phyloP scores from a whole-genome alignment of 768 basidiomycete genomes.

The Hemileccinum rubropunctum region DNA sequence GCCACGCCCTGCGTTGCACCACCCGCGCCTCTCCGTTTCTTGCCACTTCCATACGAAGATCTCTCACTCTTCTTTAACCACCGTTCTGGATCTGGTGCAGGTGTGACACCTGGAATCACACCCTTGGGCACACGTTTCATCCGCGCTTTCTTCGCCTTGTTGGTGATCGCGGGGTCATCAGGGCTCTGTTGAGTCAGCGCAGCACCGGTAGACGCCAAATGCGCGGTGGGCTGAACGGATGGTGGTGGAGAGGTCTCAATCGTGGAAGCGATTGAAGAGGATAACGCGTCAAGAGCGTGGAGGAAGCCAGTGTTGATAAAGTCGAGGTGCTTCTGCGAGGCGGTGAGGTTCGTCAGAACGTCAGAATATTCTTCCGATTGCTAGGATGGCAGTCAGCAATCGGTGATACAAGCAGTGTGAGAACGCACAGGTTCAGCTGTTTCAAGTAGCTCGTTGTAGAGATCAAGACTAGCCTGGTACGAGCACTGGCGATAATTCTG shows the following conservation, averaged over 20 bases:
- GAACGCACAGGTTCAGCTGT: constrained; percentile 69
- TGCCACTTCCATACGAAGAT: constrained; percentile 51
- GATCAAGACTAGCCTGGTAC: constrained; percentile 68
- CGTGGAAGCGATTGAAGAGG: constrained; percentile 45
- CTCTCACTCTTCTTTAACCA: constrained; percentile 89
- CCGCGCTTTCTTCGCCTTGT: constrained; percentile 51
- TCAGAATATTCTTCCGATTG: constrained; percentile 86
- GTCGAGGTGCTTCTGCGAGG: constrained; percentile 78
- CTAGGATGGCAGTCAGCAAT: constrained; percentile 37
- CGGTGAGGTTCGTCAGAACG: constrained; percentile 80
- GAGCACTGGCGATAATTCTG: constrained; percentile 78
- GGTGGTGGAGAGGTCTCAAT: constrained; percentile 68
- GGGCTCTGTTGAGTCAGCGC: constrained; percentile 24
- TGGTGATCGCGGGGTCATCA: constrained; percentile 35
- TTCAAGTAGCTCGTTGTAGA: constrained; percentile 81
- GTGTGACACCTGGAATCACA: constrained; percentile 76
- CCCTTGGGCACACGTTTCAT: constrained; percentile 69
- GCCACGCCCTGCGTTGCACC: constrained; percentile 69
- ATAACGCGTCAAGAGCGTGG: constrained; percentile 59
- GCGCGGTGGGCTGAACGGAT: constrained; percentile 33
- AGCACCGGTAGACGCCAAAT: constrained; percentile 26
- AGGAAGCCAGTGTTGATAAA: constrained; percentile 75
- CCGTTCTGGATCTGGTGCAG: constrained; percentile 80
- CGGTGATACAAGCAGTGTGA: constrained; percentile 7
- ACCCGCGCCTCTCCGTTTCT: constrained; percentile 51